Evolutionary conservation across 2,329 filamentous ascomycete genomes (phyloP), one percentile per base, ranked within the genome.

Genomic region (Pseudogymnoascus sp.): DNA sequence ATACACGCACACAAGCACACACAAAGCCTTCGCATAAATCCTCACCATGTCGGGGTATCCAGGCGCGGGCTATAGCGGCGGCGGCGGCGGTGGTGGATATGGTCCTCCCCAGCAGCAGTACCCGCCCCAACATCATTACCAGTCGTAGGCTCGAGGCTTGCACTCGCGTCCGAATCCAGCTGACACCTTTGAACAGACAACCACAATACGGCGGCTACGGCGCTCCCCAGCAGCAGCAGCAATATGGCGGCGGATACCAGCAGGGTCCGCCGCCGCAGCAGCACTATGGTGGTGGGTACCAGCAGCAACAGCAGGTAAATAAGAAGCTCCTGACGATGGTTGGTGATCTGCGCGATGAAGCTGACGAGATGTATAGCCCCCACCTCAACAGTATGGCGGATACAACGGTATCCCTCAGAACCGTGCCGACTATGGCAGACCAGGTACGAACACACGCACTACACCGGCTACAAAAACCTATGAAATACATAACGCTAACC

Each of bases 31-130:
- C 7, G 44, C 44, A 53, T 5, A 10, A n/a, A 1, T n/a, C 23
- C 63, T 89, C 2, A 53, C 44, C 63, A 89, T 88, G 86, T 87
- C 86, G 68, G 85, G 84, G 71, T 88, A 86, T 73, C 84, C 83
- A 67, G 80, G 81, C 65, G 74, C 78, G 65, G 76, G 77, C 59
- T 85, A 86, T 46, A 76, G 79, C 64, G 77, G 77, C 36, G 16
- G 40, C 71, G 77, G 79, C 64, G 77, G 77, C 72, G 81, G 81
- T 66, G 77, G 77, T 72, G 80, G 77, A 65, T 72, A 70, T 65
- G 68, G 64, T 59, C 72, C 69, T 61, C 75, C 74, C 62, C 78
- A 82, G 67, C 78, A 79, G 71, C 81, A 81, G 66, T 73, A 73
- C 68, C 67, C 69, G 50, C 69, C 70, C 66, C 75, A 75, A 67